Conservation (phyloP, 2,329 filamentous ascomycete species). For the Penicillium sp. region DNA sequence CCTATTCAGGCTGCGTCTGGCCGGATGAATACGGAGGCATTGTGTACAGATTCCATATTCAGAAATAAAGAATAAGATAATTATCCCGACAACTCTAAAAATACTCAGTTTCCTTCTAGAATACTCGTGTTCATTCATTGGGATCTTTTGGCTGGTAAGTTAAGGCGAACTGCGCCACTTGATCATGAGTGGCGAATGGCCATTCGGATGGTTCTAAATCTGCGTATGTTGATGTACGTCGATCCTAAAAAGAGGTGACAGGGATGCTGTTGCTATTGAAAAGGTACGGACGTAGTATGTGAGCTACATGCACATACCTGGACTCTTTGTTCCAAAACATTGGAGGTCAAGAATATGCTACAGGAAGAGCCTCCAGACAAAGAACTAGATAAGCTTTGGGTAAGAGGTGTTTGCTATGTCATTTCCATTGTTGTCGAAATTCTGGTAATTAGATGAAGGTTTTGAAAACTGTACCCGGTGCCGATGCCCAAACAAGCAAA, state of each 20-base stretch:
- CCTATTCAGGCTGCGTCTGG: background rate
- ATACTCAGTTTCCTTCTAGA: background rate
- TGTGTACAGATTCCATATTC: too few species aligned
- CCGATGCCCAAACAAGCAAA: too few species aligned
- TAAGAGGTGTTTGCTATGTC: too few species aligned
- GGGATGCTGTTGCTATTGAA: too few species aligned
- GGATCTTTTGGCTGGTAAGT: background rate
- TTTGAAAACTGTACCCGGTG: background rate
- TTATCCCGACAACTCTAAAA: conserved; percentile 4
- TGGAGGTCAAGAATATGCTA: too few species aligned
- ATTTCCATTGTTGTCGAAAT: background rate
- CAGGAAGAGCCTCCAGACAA: too few species aligned
- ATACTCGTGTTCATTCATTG: background rate
- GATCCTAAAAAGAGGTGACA: too few species aligned
- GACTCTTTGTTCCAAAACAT: background rate
- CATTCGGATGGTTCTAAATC: background rate
- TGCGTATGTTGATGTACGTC: too few species aligned
- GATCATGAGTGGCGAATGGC: conserved; percentile 5
- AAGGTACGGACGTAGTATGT: background rate
- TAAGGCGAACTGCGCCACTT: conserved; percentile 7
- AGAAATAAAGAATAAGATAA: background rate
- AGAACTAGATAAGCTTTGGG: too few species aligned
- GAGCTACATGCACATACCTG: background rate
- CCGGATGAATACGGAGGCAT: background rate
- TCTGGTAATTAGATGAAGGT: background rate